Base-by-base conservation (phyloP, 164 flowering plant genomes). In the Berberis vulgaris region DNA sequence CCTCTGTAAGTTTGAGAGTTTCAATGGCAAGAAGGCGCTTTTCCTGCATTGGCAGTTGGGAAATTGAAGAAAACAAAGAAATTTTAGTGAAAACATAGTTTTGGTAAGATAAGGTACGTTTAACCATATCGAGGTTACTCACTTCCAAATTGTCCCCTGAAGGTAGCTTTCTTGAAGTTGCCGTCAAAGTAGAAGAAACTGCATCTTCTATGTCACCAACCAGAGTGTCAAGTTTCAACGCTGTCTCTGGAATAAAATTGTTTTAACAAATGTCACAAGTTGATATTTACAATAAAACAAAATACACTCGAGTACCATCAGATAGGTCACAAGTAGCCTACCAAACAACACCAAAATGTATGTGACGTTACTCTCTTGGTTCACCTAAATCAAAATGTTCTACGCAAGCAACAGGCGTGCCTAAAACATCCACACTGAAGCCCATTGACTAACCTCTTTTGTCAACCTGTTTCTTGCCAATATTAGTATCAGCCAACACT, bases 141-240 rank as follows among this genome's bases (percentile, higher is more conserved):
- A 94, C 97, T 73, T 91, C 89, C 60, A 79, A 74, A 65, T 62
- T 77, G 11, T 68, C 70, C 12, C 61, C 42, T 4, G 79, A 71
- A 49, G 81, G 63, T 43, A 60, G 65, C 76, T 77, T 82, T 77
- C 75, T 77, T 50, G 77, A 54, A 67, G 79, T 83, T 74, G 75
- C 80, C 58, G 77, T 77, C 86, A 89, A 72, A 41, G 80, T 65
- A 59, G 84, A 81, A 67, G 96, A 85, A 46, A 91, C 97, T 59
- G 91, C 82, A 79, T 95, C 98, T 80, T 95, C 99, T 72, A 91
- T 80, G 49, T 91, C 97, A 73, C 97, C 99, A 73, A 95, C 81
- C 78, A 91, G 72, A 53, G 73, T 76, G 69, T 86, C 95, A 57
- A 95, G 93, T 71, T 86, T 91, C 65, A 89, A 69, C 58, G 98